Base-by-base conservation (phyloP, 352 stramenopile genomes). In the Peronosclerospora sorghi region DNA sequence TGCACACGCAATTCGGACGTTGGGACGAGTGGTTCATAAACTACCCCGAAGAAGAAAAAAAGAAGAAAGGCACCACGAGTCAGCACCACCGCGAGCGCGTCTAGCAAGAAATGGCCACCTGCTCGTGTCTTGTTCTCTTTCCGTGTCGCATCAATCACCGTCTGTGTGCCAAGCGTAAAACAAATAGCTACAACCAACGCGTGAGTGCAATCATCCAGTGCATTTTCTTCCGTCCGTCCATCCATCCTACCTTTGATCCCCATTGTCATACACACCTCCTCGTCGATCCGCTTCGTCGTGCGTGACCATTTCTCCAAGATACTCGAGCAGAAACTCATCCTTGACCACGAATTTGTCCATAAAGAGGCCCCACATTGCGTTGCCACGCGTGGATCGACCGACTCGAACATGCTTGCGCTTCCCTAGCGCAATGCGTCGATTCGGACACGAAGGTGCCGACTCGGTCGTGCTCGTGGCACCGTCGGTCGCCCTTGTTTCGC, bases 91-190 rank as follows among this genome's bases (percentile, higher is more conserved):
- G n/a, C n/a, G n/a, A n/a, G n/a, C 7, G 21, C 17, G 9, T 26
- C 2, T 4, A 30, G 14, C 19, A n/a, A 44, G 1, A 9, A 20
- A 6, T 39, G 35, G 6, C 7, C 5, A 59, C 68, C 44, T 62
- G 85, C 76, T 58, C 87, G 65, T 2, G 83, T 92, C 61, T 97
- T 97, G 73, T 97, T 98, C 13, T 93, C 93, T 46, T 97, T 96
- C 15, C 82, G 71, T 9, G 85, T 94, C 18, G 91, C 91, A 62
- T 98, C 94, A 10, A 98, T 69, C 29, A 93, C 80, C 34, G 71
- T 86, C 28, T 96, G 91, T 4, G 72, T 83, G 56, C 91, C 89
- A 44, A 97, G 45, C 51, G 97, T 96, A 67, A 98, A 97, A n/a
- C 97, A 48, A 54, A 96, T 97, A 45, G 74, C 83, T 20, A 12